Conservation (phyloP, 2,329 filamentous ascomycete genomes). For the Xylaria sp. region DNA sequence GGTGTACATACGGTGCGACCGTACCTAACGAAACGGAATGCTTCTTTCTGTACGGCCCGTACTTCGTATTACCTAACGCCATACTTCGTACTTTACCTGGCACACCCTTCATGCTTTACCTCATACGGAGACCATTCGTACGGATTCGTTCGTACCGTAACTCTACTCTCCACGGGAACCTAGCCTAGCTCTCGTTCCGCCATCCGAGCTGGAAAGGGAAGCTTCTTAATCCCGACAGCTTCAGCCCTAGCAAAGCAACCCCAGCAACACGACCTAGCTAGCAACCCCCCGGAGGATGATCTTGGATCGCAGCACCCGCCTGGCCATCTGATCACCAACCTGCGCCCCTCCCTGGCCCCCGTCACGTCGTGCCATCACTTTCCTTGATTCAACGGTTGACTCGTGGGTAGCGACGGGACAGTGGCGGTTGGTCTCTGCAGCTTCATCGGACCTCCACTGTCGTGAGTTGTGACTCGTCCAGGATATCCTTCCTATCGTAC, state of each 20-base stretch:
- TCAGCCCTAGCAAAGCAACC: too few relatives aligned
- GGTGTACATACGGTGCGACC: too few relatives aligned
- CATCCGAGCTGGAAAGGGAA: background rate
- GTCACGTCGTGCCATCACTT: background rate
- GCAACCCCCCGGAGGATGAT: background rate
- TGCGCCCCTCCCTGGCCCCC: background rate
- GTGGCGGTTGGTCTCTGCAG: background rate
- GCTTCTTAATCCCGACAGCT: background rate
- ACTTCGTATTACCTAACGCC: too few relatives aligned
- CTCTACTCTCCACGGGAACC: background rate
- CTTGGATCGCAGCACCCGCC: background rate
- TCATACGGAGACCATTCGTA: too few relatives aligned
- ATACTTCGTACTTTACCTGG: too few relatives aligned
- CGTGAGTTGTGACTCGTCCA: background rate
- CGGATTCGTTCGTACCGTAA: too few relatives aligned
- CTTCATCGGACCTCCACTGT: constrained; percentile 9
- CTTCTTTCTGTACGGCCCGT: too few relatives aligned
- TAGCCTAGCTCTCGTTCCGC: background rate
- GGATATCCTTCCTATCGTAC: background rate
- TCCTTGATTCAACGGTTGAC: background rate
- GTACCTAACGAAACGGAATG: too few relatives aligned
- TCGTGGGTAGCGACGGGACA: background rate
- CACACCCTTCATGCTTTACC: too few relatives aligned
- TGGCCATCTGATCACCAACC: background rate
- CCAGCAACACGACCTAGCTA: background rate